Conservation (phyloP, 2,329 filamentous ascomycete species). For the Fusarium sp. region DNA sequence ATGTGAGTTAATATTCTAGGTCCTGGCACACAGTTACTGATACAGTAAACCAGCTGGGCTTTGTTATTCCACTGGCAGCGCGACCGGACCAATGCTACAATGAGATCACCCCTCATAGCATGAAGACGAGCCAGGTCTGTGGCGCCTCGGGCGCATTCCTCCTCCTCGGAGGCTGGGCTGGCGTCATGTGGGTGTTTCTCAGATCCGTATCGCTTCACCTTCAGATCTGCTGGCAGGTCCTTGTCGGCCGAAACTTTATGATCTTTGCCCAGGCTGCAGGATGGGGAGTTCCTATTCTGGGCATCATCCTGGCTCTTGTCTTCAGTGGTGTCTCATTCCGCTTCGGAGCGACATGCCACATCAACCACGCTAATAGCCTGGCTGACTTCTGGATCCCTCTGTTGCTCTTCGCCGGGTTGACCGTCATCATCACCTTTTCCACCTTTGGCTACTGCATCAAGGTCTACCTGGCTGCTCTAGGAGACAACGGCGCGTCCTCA, state of each 20-base stretch:
- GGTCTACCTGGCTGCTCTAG: slow-evolving; percentile 86
- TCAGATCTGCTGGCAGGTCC: slow-evolving; percentile 96
- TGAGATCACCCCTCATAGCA: slow-evolving; percentile 90
- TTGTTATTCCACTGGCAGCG: slow-evolving; percentile 84
- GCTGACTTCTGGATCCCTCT: slow-evolving; percentile 90
- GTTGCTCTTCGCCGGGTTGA: slow-evolving; percentile 76
- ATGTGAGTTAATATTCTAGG: slow-evolving; percentile 61
- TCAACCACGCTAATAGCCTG: slow-evolving; percentile 87
- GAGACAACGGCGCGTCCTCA: slow-evolving; percentile 74
- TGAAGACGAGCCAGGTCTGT: slow-evolving; percentile 81
- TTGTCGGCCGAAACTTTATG: slow-evolving; percentile 89
- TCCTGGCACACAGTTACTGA: slow-evolving; percentile 25
- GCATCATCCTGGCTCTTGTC: slow-evolving; percentile 77
- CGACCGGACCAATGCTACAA: slow-evolving; percentile 85
- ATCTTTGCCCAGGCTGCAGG: slow-evolving; percentile 79
- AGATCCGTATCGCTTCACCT: slow-evolving; percentile 91
- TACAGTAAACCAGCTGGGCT: slow-evolving; percentile 70
- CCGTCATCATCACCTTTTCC: slow-evolving; percentile 79
- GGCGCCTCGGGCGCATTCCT: slow-evolving; percentile 88
- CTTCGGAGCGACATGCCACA: slow-evolving; percentile 90
- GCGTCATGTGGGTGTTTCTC: slow-evolving; percentile 89
- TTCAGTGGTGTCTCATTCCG: slow-evolving; percentile 93
- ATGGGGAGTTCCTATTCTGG: slow-evolving; percentile 82
- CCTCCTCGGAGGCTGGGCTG: slow-evolving; percentile 83
- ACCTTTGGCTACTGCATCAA: slow-evolving; percentile 95